Conservation (phyloP, 345 rosid species). For the Heritiera littoralis region DNA sequence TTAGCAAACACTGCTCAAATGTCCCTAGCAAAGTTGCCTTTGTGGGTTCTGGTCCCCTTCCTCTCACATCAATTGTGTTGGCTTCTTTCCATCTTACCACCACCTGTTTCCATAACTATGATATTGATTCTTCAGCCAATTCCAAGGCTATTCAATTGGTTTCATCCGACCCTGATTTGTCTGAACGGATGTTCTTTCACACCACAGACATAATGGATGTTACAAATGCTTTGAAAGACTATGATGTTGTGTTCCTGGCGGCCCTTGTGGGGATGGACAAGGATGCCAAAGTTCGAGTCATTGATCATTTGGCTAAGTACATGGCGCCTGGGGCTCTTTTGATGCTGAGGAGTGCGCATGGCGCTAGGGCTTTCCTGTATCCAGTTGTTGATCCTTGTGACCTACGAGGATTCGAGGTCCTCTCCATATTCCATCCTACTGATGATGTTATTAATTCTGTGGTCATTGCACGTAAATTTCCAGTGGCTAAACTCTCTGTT, state of each 20-base stretch:
- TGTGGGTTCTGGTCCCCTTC: conserved; percentile 90
- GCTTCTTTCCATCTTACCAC: conserved; percentile 61
- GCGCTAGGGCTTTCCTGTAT: conserved; percentile 85
- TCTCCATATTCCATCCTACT: conserved; percentile 76
- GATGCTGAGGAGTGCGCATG: conserved; percentile 91
- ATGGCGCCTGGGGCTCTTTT: conserved; percentile 74
- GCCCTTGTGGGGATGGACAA: conserved; percentile 92
- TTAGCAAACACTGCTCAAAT: conserved; percentile 39
- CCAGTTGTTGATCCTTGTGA: conserved; percentile 74
- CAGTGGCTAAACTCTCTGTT: conserved; percentile 20
- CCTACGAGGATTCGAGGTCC: conserved; percentile 69
- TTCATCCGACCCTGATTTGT: conserved; percentile 61
- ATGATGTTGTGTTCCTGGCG: conserved; percentile 86
- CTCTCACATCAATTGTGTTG: conserved; percentile 73
- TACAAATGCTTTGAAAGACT: conserved; percentile 46
- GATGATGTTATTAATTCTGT: conserved; percentile 88
- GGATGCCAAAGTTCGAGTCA: conserved; percentile 56
- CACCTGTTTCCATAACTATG: conserved; percentile 74
- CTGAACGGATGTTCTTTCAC: conserved; percentile 66
- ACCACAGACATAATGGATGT: conserved; percentile 60
- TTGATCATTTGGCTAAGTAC: conserved; percentile 66
- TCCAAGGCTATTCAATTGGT: conserved; percentile 52
- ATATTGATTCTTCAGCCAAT: conserved; percentile 66
- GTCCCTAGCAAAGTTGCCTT: conserved; percentile 66
- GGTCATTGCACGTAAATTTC: conserved; percentile 60